Base-by-base conservation (phyloP, 2,329 filamentous ascomycete species). In the Beauveria rudraprayagi region DNA sequence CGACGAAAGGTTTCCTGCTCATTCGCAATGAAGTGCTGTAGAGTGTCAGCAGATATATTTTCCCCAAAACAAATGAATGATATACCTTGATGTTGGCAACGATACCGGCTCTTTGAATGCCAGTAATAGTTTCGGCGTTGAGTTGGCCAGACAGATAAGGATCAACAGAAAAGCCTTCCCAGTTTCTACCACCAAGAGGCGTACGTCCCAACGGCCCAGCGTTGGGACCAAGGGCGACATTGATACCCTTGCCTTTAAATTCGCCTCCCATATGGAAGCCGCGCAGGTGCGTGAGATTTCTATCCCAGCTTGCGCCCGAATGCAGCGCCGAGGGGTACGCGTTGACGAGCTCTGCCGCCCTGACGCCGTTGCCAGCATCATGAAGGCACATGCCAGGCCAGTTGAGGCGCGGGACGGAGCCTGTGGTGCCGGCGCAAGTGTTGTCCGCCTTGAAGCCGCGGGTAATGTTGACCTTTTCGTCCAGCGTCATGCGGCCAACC, bases 31-130 rank as follows among this genome's bases (percentile, higher is more conserved):
- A 78, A 80, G 65, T 87, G 84, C 80, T 75, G 3, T 9, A 9
- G 10, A 22, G 30, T 1, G 1, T 2, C 4, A 19, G 26, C 40
- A 1, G 16, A 8, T 1, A 55, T 14, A 53, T 8, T 16, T 6
- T 2, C 16, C 11, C 0, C 5, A 6, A 2, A 0, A 10, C 2
- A 4, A 0, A 2, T 7, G 1, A 11, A n/a, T 3, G 2, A 5
- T 59, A 34, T 43, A 77, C 77, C 72, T 83, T 93, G 78, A 78
- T 85, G 76, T 86, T 90, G 61, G 91, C 89, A 70, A 95, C 88
- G 43, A 93, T 85, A 67, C 90, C 90, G 3, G 86, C 85, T 67
- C 87, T 84, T 70, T 94, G 90, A 57, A 91, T 89, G 34, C 89
- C 90, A 64, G 83, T 79, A 66, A 93, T 83, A 1, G 88, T 89